phyloP scores from a whole-genome alignment of 2,329 filamentous ascomycete genomes.

The Hymenoscyphus fraxineus region DNA sequence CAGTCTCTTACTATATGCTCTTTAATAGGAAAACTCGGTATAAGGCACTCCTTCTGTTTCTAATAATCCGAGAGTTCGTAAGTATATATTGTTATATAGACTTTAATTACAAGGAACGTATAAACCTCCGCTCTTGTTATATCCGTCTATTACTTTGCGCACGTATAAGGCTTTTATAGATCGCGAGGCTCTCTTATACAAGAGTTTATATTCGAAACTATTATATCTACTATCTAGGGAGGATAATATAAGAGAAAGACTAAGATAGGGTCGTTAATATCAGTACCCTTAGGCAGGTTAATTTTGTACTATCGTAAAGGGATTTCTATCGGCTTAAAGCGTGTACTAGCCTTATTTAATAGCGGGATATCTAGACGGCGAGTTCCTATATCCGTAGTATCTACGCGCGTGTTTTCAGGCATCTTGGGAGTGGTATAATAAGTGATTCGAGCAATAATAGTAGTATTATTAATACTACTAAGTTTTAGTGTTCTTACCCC shows the following conservation, averaged over 20 bases:
- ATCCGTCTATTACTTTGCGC: background rate
- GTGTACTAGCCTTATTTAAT: background rate
- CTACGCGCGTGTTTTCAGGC: background rate
- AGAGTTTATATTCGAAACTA: background rate
- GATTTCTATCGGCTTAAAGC: background rate
- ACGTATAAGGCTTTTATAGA: background rate
- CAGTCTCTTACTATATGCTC: too few species aligned
- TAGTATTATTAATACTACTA: too few species aligned
- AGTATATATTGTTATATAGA: background rate
- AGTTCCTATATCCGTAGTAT: background rate
- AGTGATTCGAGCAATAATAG: too few species aligned
- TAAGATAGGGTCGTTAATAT: background rate
- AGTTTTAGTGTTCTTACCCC: too few species aligned
- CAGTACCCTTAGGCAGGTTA: background rate
- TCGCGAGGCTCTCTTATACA: background rate
- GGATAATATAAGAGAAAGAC: background rate
- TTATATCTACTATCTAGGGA: background rate
- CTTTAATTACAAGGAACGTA: background rate
- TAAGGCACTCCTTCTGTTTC: too few species aligned
- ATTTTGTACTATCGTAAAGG: background rate
- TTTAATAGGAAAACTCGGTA: too few species aligned
- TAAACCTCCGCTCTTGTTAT: background rate
- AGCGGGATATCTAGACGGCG: background rate
- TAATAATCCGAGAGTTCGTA: too few species aligned
- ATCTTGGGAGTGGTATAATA: background rate